Percentiles rank a stretch among this genome's conserved stretches.
Conservation (phyloP, 2,329 filamentous ascomycete species). For the Fusarium xyrophilum region DNA sequence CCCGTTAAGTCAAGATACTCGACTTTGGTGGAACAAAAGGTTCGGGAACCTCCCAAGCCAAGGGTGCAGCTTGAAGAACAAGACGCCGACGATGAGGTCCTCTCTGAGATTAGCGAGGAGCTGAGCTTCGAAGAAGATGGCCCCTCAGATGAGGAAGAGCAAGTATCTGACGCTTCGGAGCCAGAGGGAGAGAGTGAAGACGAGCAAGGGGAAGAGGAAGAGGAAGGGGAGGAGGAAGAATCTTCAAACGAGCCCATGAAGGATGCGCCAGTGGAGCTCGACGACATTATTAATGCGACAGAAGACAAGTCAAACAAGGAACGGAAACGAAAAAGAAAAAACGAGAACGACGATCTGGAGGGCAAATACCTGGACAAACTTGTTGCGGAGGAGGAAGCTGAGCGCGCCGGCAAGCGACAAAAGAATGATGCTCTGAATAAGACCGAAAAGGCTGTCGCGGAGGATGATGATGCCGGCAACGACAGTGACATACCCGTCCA, state of each 20-base stretch:
- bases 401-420: conserved; percentile 62
- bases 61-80: conserved; percentile 43
- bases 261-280: conserved; percentile 46
- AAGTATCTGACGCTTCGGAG: conserved; percentile 40
- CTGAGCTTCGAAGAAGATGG: conserved; percentile 46
- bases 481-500: conserved; percentile 59
- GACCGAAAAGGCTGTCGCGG: conserved; percentile 45
- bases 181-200: conserved; percentile 37
- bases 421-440: conserved; percentile 49
- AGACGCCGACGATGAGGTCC: conserved; percentile 46
- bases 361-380: conserved; percentile 73
- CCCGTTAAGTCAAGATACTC: conserved; percentile 56
- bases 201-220: conserved; percentile 37
- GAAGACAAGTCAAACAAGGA: conserved; percentile 51
- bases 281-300: conserved; percentile 46
- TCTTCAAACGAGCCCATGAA: conserved; percentile 50
- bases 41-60: conserved; percentile 38
- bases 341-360: conserved; percentile 74
- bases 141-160: conserved; percentile 38
- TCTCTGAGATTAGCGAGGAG: conserved; percentile 46
- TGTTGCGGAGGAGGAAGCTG: conserved; percentile 64
- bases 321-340: conserved; percentile 70
- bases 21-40: conserved; percentile 47
- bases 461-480: conserved; percentile 56
- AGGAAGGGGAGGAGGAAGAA: conserved; percentile 46